phyloP scores from a whole-genome alignment of 805 yeast species.

The Yarrowia porcina region DNA sequence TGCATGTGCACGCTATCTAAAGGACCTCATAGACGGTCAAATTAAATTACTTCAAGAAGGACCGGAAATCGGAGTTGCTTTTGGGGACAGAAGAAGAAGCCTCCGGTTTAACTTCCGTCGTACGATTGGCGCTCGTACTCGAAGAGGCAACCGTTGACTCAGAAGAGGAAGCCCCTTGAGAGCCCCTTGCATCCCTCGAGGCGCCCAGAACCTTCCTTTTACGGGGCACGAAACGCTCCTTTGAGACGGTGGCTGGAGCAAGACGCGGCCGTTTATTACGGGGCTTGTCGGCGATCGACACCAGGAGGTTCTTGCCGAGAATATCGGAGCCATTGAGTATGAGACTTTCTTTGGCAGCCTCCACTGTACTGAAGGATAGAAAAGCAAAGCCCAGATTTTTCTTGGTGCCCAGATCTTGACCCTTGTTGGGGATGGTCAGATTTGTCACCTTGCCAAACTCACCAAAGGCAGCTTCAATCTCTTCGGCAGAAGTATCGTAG shows the following conservation, averaged over 20 bases:
- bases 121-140: background rate
- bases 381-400: conserved; percentile 21
- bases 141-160: conserved; percentile 10
- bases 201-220: conserved; percentile 16
- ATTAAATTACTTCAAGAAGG: background rate
- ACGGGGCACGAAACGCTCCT: conserved; percentile 16
- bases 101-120: background rate
- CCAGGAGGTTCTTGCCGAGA: background rate
- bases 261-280: background rate
- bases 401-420: conserved; percentile 24
- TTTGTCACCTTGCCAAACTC: conserved; percentile 16
- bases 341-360: conserved; percentile 8
- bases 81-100: background rate
- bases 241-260: background rate
- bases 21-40: background rate
- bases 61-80: conserved; percentile 2
- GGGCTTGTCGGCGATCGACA: conserved; percentile 19
- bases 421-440: conserved; percentile 18
- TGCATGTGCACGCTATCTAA: too few species aligned
- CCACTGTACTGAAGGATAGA: background rate
- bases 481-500: conserved; percentile 14
- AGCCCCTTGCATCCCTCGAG: conserved; percentile 9
- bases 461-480: conserved; percentile 3
- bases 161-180: background rate
- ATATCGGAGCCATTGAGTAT: conserved; percentile 5